Percentiles rank a stretch among this genome's conserved stretches.
These are phyloP conservation scores for Madurella fahalii DNA, from an alignment of 2,329 filamentous ascomycete genomes.

Conservation along the genomic window DNA sequence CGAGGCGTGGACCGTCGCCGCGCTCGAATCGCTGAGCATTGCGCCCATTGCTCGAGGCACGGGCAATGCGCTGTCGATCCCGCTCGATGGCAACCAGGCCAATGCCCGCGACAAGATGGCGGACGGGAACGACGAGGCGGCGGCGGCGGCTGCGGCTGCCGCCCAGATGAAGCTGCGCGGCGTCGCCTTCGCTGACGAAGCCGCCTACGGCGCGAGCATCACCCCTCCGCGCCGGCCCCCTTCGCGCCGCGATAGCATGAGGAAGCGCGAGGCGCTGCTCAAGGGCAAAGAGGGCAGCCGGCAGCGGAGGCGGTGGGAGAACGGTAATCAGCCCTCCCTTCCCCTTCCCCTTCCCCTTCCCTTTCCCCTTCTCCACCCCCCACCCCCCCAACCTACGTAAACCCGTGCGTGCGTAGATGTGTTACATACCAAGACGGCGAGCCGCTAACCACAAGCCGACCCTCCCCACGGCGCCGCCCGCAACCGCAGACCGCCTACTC, in stretches of 20 bases:
- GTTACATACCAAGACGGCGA: too few relatives aligned
- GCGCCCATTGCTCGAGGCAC: constrained; percentile 56
- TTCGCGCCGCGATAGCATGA: constrained; percentile 51
- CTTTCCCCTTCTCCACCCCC: neutral
- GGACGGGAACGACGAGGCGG: too few relatives aligned
- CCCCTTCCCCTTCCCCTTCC: constrained; percentile 1
- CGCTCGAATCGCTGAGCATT: constrained; percentile 52
- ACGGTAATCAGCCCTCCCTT: constrained; percentile 55
- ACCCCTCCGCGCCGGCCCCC: constrained; percentile 41
- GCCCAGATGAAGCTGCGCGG: constrained; percentile 24
- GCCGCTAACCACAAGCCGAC: too few relatives aligned
- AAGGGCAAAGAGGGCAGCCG: constrained; percentile 90
- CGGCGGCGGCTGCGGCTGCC: neutral
- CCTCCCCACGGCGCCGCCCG: neutral
- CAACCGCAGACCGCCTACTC: constrained; percentile 67
- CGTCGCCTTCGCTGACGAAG: constrained; percentile 21
- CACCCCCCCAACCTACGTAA: neutral
- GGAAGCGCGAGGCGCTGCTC: constrained; percentile 67
- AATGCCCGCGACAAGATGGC: neutral
- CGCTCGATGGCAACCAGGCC: constrained; percentile 58
- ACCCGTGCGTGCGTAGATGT: neutral
- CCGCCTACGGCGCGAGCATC: constrained; percentile 23
- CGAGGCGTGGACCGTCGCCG: constrained; percentile 62
- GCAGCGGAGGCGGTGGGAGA: constrained; percentile 88
- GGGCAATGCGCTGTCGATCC: constrained; percentile 65